Evolutionary conservation across 352 stramenopile genomes (phyloP), one percentile per base, ranked within the genome.

Genomic region (Phytopythium litorale): DNA sequence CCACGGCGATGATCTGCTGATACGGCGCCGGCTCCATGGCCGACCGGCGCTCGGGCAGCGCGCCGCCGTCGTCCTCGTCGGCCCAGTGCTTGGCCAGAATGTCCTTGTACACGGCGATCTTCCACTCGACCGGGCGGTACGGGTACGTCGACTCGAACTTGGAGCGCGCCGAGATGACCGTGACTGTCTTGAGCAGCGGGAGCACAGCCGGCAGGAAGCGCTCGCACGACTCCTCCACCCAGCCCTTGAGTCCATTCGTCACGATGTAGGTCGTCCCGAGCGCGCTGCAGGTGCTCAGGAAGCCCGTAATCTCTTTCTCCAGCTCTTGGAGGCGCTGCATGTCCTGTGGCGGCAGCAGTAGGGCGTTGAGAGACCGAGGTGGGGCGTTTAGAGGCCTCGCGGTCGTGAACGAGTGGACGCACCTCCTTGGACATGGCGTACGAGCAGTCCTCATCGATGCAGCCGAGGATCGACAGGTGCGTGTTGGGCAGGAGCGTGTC

Each of bases 401-500:
- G 13, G n/a, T n/a, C n/a, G n/a, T n/a, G 6, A 51, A 15, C 12
- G 33, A 49, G 23, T 12, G 3, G 37, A 16, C 16, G n/a, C 37
- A 73, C 74, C 40, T 81, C 70, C 37, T 78, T 54, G 2, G 71
- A 66, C 40, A 91, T 53, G 6, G 70, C 50, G 55, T 89, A 87
- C 11, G 21, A 49, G 25, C 68, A 59, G 43, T 74, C 69, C 48
- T 91, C 84, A 6, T 87, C 78, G 0, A 67, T 71, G 63, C 89
- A 90, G 11, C 78, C 79, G n/a, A 89, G 65, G 33, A 82, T 79
- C 13, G 79, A 59, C 21, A 91, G 63, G 61, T 88, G 74, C 21
- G 81, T 88, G 70, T 89, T 94, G 35, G 84, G 84, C 46, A 92
- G 67, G 12, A 94, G 52, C 35, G 84, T 94, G 72, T 92, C 84